Percentiles rank a stretch among this genome's conserved stretches.
Evolutionary conservation across 495 filamentous ascomycete species (phyloP).

Genomic region (Aspergillus nanangensis): DNA sequence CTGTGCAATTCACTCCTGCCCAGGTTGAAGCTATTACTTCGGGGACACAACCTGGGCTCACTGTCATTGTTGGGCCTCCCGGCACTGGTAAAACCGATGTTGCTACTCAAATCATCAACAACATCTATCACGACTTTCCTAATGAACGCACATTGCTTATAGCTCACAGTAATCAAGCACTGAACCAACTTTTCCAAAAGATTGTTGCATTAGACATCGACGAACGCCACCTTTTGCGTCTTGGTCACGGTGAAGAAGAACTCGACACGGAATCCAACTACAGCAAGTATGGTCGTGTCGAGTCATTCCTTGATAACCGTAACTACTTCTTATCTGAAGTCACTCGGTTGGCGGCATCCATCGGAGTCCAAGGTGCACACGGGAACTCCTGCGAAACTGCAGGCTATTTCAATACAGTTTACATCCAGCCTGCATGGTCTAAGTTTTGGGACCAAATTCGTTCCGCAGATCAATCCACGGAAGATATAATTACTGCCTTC

Average conservation of each 20-base stretch:
- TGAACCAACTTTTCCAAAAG: constrained; percentile 99
- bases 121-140: constrained; percentile 97
- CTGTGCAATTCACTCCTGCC: constrained; percentile 81
- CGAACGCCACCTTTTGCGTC: constrained; percentile 84
- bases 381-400: constrained; percentile 95
- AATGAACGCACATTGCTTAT: constrained; percentile 86
- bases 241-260: constrained; percentile 95
- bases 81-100: constrained; percentile 99
- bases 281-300: constrained; percentile 92
- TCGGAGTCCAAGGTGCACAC: constrained; percentile 85
- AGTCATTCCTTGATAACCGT: constrained; percentile 91
- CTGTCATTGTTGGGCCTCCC: constrained; percentile 90
- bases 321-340: constrained; percentile 77
- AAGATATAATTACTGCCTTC: constrained; percentile 69
- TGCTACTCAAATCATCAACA: constrained; percentile 96
- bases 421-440: constrained; percentile 82
- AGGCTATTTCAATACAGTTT: constrained; percentile 91
- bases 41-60: constrained; percentile 90
- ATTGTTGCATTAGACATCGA: constrained; percentile 94
- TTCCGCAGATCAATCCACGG: constrained; percentile 44
- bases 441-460: constrained; percentile 68
- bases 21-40: constrained; percentile 93
- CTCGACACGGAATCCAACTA: constrained; percentile 81
- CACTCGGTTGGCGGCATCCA: constrained; percentile 73
- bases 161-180: constrained; percentile 94